These are phyloP conservation scores for Phycomyces blakesleeanus DNA, from an alignment of 192 early-diverging fungal species.

Conservation along the genomic window DNA sequence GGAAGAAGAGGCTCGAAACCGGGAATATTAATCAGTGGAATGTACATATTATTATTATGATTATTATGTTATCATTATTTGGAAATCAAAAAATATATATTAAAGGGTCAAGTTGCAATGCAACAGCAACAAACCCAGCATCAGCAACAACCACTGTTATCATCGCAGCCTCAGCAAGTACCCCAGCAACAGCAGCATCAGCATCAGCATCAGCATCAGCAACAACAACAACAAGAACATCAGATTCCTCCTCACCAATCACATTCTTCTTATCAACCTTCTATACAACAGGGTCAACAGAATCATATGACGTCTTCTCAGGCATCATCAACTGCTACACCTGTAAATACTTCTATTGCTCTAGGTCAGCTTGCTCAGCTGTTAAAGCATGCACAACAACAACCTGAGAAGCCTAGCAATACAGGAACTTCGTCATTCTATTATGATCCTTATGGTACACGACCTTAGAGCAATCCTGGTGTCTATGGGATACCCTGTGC, in stretches of 20 bases:
- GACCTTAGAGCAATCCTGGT: background rate
- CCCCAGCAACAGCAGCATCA: constrained; percentile 10
- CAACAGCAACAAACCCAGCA: constrained; percentile 14
- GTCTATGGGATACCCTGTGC: too few relatives aligned
- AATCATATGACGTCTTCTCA: background rate
- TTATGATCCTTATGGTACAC: background rate
- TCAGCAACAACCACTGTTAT: background rate
- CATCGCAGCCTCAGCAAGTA: background rate
- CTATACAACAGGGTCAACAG: background rate
- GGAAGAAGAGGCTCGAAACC: background rate
- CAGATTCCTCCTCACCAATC: too few relatives aligned
- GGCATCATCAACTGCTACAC: background rate
- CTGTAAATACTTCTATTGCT: background rate
- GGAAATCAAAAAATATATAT: background rate
- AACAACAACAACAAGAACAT: too few relatives aligned
- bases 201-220: background rate
- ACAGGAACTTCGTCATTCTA: background rate
- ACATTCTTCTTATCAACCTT: background rate
- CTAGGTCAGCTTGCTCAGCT: background rate
- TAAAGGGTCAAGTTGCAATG: constrained; percentile 10
- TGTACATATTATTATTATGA: too few relatives aligned
- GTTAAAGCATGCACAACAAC: background rate
- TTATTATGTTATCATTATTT: too few relatives aligned
- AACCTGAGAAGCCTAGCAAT: background rate
- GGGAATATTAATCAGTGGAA: too few relatives aligned